These are phyloP conservation scores for Parmelia sp. DNA, from an alignment of 495 filamentous ascomycete species.

Conservation along the genomic window DNA sequence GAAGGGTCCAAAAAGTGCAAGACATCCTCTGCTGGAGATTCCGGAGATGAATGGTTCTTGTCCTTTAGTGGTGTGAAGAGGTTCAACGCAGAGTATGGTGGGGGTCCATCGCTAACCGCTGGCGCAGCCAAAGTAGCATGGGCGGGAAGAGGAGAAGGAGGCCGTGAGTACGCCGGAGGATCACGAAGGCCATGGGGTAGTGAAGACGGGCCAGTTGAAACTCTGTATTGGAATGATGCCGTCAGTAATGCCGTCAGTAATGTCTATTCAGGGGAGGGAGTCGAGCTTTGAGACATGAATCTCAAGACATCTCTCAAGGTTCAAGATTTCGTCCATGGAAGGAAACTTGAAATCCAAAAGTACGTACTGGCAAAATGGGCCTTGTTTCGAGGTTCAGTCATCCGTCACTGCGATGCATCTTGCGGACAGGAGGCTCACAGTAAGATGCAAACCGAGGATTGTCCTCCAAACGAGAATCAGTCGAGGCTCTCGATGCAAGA, in stretches of 20 bases:
- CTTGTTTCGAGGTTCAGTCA: conserved; percentile 21
- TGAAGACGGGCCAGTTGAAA: conserved; percentile 44
- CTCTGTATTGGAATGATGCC: conserved; percentile 1
- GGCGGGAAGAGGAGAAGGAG: conserved; percentile 25
- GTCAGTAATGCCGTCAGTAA: not conserved
- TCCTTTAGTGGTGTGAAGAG: conserved; percentile 15
- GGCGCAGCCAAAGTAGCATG: conserved; percentile 23
- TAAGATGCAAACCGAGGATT: conserved; percentile 65
- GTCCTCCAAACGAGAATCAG: conserved; percentile 34
- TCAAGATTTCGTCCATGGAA: not conserved
- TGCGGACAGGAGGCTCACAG: conserved; percentile 38
- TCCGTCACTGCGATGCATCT: not conserved
- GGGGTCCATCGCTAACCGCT: conserved; percentile 32
- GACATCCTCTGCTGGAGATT: conserved; percentile 45
- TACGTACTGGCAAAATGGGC: conserved; percentile 47
- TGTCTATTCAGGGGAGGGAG: not conserved
- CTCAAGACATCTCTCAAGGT: not conserved
- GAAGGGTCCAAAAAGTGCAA: conserved; percentile 61
- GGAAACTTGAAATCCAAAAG: not conserved
- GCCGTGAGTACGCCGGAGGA: conserved; percentile 52
- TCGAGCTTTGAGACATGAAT: not conserved
- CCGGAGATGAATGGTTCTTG: conserved; percentile 6
- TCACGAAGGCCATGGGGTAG: conserved; percentile 51
- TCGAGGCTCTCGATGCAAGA: not conserved
- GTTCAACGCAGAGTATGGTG: conserved; percentile 35